Percentiles rank a stretch among this genome's conserved stretches.
Conservation (phyloP, 1,284 basidiomycete species). For the Fomitopsis palustris region DNA sequence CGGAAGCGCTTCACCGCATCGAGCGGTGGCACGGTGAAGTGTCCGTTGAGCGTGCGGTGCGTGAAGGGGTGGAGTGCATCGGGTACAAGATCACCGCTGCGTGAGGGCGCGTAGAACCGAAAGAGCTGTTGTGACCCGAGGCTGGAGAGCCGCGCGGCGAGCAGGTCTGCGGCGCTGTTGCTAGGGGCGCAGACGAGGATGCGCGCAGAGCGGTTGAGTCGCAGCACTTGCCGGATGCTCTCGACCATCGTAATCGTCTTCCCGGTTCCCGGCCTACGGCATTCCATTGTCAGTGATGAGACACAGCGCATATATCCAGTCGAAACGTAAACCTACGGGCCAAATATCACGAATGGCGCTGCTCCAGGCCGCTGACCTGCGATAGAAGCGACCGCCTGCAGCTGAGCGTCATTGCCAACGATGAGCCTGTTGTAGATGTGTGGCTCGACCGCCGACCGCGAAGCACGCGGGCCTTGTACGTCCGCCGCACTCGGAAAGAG, state of each 20-base stretch:
- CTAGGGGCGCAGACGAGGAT: slow-evolving; percentile 60
- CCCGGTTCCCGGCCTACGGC: slow-evolving; percentile 48
- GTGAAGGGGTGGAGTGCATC: slow-evolving; percentile 39
- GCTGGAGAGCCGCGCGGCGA: slow-evolving; percentile 44
- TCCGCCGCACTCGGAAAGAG: slow-evolving; percentile 38
- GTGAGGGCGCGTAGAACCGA: slow-evolving; percentile 60
- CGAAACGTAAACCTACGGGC: slow-evolving; percentile 45
- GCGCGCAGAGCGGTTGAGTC: slow-evolving; percentile 35
- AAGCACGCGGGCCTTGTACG: slow-evolving; percentile 8
- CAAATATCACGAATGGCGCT: slow-evolving; percentile 57
- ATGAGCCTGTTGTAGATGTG: slow-evolving; percentile 8
- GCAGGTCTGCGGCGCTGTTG: slow-evolving; percentile 57
- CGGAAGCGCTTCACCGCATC: slow-evolving; percentile 40
- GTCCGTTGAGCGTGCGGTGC: slow-evolving; percentile 19
- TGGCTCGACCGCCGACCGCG: neutral
- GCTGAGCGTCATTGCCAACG: slow-evolving; percentile 42
- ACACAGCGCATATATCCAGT: neutral
- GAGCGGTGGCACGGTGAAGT: slow-evolving; percentile 44
- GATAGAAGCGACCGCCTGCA: slow-evolving; percentile 50
- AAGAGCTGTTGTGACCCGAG: slow-evolving; percentile 43
- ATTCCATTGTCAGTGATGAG: neutral
- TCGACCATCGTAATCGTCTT: slow-evolving; percentile 70
- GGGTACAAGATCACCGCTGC: slow-evolving; percentile 40
- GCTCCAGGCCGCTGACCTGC: slow-evolving; percentile 40
- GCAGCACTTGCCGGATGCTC: slow-evolving; percentile 53